Evolutionary conservation across 306 rosid genomes (phyloP).

Genomic region (Dalbergia cultrata): DNA sequence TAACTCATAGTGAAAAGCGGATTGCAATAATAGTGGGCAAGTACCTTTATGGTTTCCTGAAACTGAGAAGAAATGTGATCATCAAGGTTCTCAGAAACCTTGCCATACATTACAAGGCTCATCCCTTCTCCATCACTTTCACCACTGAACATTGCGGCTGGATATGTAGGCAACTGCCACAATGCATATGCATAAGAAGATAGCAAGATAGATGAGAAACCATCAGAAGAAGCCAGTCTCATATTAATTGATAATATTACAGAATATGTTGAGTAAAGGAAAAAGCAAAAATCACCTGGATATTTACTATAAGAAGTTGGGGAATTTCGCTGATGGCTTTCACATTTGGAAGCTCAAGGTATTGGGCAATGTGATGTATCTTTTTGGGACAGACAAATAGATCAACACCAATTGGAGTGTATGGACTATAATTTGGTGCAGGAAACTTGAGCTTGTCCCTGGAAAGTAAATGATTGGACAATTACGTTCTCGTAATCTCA

Average conservation of each 20-base stretch:
- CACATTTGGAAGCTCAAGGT: slow-evolving; percentile 87
- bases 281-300: slow-evolving; percentile 65
- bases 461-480: slow-evolving; percentile 46
- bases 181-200: slow-evolving; percentile 24
- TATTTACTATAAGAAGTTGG: slow-evolving; percentile 85
- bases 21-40: not conserved
- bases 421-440: slow-evolving; percentile 80
- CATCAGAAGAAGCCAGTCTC: too few relatives aligned
- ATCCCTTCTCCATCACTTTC: slow-evolving; percentile 92
- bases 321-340: slow-evolving; percentile 64
- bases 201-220: too few relatives aligned
- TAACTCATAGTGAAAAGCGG: not conserved
- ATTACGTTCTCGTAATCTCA: slow-evolving; percentile 24
- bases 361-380: slow-evolving; percentile 86
- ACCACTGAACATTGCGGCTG: slow-evolving; percentile 89
- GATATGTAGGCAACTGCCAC: slow-evolving; percentile 90
- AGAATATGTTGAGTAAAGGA: not conserved
- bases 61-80: slow-evolving; percentile 74
- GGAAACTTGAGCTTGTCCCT: slow-evolving; percentile 86
- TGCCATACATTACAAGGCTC: slow-evolving; percentile 88
- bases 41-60: slow-evolving; percentile 85
- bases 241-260: slow-evolving; percentile 1
- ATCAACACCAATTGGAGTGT: slow-evolving; percentile 88
- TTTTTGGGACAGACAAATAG: slow-evolving; percentile 77
- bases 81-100: slow-evolving; percentile 72